Conservation (phyloP, 257 asterid species). For the Solanum medicagineum region DNA sequence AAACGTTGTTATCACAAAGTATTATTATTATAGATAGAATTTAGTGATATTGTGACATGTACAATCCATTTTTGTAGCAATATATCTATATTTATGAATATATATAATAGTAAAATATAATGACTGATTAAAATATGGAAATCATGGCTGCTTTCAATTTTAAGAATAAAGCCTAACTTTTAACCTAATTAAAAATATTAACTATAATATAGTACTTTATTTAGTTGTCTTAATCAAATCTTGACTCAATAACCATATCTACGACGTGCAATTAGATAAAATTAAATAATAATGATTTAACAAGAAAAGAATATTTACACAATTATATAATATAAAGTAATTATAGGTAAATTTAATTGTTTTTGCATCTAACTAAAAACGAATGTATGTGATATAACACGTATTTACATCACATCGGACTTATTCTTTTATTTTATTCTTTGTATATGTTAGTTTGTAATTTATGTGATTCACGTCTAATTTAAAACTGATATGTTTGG, state of each 20-base stretch:
- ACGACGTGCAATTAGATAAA: not conserved
- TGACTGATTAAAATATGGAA: not conserved
- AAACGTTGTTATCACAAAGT: not conserved
- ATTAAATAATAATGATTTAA: not conserved
- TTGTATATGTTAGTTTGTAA: too few relatives aligned
- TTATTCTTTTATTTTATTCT: too few relatives aligned
- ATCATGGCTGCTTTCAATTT: not conserved
- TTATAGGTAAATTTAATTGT: not conserved
- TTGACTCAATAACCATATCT: not conserved
- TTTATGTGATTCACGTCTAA: too few relatives aligned
- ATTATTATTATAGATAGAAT: not conserved
- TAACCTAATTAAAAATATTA: not conserved
- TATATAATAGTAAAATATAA: not conserved
- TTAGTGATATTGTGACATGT: not conserved
- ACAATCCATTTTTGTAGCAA: not conserved
- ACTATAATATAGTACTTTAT: not conserved
- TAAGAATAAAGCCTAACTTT: not conserved
- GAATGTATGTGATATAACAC: too few relatives aligned
- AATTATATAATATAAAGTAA: not conserved
- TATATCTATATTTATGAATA: too few relatives aligned
- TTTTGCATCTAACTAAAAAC: too few relatives aligned
- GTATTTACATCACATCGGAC: too few relatives aligned
- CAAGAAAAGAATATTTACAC: not conserved
- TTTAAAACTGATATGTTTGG: too few relatives aligned
- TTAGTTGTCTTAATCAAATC: not conserved